phyloP scores from a whole-genome alignment of 768 basidiomycete genomes.

The Thelephora ganbajun region DNA sequence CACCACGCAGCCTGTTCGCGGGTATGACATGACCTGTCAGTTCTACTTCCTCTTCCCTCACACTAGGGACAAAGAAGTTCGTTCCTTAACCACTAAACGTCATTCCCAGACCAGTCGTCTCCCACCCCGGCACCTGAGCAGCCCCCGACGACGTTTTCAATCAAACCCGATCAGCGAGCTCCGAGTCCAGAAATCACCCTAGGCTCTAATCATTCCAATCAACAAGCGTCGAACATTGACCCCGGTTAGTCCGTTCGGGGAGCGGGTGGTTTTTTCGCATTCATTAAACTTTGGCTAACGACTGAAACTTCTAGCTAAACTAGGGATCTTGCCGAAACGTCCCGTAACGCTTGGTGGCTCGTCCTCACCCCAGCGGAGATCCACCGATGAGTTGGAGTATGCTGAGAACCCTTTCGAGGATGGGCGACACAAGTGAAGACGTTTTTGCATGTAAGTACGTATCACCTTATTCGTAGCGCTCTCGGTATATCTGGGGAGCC shows the following conservation, averaged over 20 bases:
- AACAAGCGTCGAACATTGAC: slow-evolving; percentile 2
- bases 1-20: too few species aligned
- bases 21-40: too few species aligned
- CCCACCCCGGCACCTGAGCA: too few species aligned
- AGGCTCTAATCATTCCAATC: not conserved
- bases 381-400: slow-evolving; percentile 47
- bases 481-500: slow-evolving; percentile 1
- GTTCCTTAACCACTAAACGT: too few species aligned
- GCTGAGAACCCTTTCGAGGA: slow-evolving; percentile 64
- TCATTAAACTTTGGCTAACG: not conserved
- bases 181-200: too few species aligned
- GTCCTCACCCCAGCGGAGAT: slow-evolving; percentile 18
- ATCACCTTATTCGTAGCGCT: not conserved
- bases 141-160: too few species aligned
- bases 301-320: slow-evolving; percentile 29
- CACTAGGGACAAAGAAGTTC: too few species aligned
- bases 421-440: not conserved
- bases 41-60: too few species aligned
- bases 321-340: slow-evolving; percentile 60
- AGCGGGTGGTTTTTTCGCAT: too few species aligned
- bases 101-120: too few species aligned
- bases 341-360: slow-evolving; percentile 44
- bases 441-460: not conserved
- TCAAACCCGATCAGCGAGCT: too few species aligned
- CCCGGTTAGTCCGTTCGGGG: not conserved